These are phyloP conservation scores for Pestalotiopsis sp. DNA, from an alignment of 2,329 filamentous ascomycete species.

Conservation along the genomic window DNA sequence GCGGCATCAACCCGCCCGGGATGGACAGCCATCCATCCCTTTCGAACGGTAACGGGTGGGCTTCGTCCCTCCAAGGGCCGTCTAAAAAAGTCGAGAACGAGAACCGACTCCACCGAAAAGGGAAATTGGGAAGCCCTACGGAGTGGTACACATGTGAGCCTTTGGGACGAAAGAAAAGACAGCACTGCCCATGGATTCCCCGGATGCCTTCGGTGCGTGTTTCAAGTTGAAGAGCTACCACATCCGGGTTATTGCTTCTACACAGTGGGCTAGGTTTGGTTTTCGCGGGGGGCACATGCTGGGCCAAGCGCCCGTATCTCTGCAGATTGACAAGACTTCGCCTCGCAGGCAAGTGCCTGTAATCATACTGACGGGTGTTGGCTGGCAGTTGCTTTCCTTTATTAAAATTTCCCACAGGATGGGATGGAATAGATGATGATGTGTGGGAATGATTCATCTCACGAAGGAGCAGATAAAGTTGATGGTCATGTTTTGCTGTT, in stretches of 20 bases:
- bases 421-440: neutral
- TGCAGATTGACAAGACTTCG: neutral
- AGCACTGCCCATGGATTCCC: conserved; percentile 1
- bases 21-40: neutral
- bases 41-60: neutral
- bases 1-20: neutral
- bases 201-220: conserved; percentile 5
- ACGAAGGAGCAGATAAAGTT: neutral
- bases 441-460: neutral
- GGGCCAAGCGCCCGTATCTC: neutral
- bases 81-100: neutral
- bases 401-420: neutral
- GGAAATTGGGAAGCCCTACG: neutral
- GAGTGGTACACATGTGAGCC: neutral
- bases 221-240: conserved; percentile 6
- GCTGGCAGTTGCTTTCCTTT: neutral
- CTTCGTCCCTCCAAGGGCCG: neutral
- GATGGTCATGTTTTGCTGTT: neutral
- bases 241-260: neutral
- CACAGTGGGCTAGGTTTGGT: no score
- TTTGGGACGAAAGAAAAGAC: neutral
- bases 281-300: neutral
- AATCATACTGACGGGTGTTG: neutral
- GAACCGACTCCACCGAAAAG: neutral
- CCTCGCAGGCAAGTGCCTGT: neutral